Evolutionary conservation across 495 filamentous ascomycete genomes (phyloP), one percentile per base, ranked within the genome.

Genomic region (Penicillium robsamsonii): DNA sequence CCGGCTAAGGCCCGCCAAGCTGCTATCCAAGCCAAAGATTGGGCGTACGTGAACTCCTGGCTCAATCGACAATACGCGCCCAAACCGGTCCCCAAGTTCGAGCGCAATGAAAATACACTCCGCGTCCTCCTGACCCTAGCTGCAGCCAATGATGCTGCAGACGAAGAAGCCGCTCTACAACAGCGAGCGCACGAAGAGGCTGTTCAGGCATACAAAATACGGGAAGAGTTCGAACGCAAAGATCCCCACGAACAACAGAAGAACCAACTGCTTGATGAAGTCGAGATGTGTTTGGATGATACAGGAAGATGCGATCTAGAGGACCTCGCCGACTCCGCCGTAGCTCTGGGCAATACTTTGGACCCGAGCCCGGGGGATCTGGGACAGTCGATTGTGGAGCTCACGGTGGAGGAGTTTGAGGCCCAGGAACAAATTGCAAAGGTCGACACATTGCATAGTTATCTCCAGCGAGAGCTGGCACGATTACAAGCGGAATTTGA

Each of bases 1-100:
- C 77, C 77, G 18, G 66, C 75, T 6, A 80, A 80, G 56, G 76
- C 76, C 18, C 73, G 75, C 18, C 75, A 76, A 54, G 75, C 73
- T 46, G 77, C 75, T 47, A 75, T 78, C 27, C 69, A 77, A 46
- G 87, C 89, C 46, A 89, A 90, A 66, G 91, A 96, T 76, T 97
- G 92, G 92, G 82, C 85, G 51, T 90, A 88, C 64, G 79, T 96
- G 63, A 89, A 95, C 75, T 73, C 77, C 70, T 97, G 92, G 91
- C 83, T 97, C 3, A 66, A 70, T 27, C 76, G 79, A 46, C 86
- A 89, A 59, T 92, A 87, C 65, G 71, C 78, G 8, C 84, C 87
- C 2, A 79, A 80, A 44, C 75, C 78, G 2, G 62, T 84, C 1
- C 87, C 86, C 1, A 60, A 76, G 5, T 94, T 96, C 70, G 92